phyloP scores from a whole-genome alignment of 345 rosid genomes.

The Salix koriyanagi region DNA sequence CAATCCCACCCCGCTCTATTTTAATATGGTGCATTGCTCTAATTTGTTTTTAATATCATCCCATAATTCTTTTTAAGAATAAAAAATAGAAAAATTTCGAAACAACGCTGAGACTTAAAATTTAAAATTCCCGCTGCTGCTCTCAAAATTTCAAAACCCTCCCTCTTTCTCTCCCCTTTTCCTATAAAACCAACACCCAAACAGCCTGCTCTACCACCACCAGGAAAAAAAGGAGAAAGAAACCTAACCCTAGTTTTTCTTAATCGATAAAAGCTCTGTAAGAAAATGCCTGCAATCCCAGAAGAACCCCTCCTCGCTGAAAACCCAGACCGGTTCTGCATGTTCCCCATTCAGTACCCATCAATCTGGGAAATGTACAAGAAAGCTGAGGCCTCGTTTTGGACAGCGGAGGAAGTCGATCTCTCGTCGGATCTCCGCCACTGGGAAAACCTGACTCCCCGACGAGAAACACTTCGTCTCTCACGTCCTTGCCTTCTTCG shows the following conservation, averaged over 20 bases:
- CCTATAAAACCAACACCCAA: constrained; percentile 8
- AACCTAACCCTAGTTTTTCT: neutral
- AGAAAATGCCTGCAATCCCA: constrained; percentile 65
- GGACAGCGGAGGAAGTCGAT: constrained; percentile 99
- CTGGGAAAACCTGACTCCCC: constrained; percentile 65
- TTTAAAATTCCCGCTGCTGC: neutral
- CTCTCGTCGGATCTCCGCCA: constrained; percentile 70
- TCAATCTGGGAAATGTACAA: constrained; percentile 98
- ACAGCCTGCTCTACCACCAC: neutral
- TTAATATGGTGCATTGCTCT: no score
- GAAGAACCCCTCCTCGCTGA: constrained; percentile 83
- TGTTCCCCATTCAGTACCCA: constrained; percentile 91
- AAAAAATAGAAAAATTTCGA: neutral
- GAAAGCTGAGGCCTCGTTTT: constrained; percentile 94
- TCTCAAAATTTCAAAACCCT: constrained; percentile 17
- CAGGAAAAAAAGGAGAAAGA: neutral
- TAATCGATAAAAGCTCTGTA: neutral
- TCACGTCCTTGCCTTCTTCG: constrained; percentile 95
- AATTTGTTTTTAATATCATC: no score
- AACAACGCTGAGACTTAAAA: neutral
- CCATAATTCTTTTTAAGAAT: neutral
- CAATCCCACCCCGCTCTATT: neutral
- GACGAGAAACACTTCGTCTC: constrained; percentile 80
- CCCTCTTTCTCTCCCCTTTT: neutral
- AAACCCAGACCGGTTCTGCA: constrained; percentile 77